Evolutionary conservation across 2,329 filamentous ascomycete species (phyloP), one percentile per base, ranked within the genome.

Genomic region (Blastomyces parvus): DNA sequence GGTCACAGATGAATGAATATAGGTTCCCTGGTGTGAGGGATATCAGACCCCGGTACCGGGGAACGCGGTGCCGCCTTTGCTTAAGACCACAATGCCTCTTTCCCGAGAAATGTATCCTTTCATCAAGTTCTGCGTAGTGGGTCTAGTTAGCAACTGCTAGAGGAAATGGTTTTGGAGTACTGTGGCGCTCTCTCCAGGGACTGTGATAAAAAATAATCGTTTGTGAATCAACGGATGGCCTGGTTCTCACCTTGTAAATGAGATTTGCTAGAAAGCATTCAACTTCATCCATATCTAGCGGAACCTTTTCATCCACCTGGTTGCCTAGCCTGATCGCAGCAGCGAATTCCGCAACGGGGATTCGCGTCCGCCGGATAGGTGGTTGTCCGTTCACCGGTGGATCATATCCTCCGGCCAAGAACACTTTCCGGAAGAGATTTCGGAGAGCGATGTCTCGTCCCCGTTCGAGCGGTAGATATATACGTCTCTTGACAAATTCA

Each of bases 41-140:
- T 25, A 59, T 63, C 61, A 87, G 27, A 86, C 79, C 40, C 90
- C 89, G 30, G 95, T 97, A 30, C 92, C 92, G 0, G 95, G 94
- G 72, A 99, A 99, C 1, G 94, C 93, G 50, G 73, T 71, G 57
- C 90, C 91, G 64, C 84, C 89, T 76, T 97, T 97, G 75, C 91
- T 97, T 63, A 99, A 79, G 25, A 99, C 94, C 36, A 99, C 89
- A 68, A 92, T 92, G 42, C 88, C 89, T 69, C 89, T 86, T 69
- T 96, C 92, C 62, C 93, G 88, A 40, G 93, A 88, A 69, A 99
- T 99, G 77, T 99, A 99, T 50, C 95, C 94, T 78, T 97, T 99
- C 90, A 99, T 96, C 30, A 94, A 82, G 64, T 89, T 89, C 91
- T 96, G 19, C 17, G 68, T 55, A 57, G n/a, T 38, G 70, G 9